Base-by-base conservation (phyloP, 1,284 basidiomycete genomes). In the Leccinum laetum region DNA sequence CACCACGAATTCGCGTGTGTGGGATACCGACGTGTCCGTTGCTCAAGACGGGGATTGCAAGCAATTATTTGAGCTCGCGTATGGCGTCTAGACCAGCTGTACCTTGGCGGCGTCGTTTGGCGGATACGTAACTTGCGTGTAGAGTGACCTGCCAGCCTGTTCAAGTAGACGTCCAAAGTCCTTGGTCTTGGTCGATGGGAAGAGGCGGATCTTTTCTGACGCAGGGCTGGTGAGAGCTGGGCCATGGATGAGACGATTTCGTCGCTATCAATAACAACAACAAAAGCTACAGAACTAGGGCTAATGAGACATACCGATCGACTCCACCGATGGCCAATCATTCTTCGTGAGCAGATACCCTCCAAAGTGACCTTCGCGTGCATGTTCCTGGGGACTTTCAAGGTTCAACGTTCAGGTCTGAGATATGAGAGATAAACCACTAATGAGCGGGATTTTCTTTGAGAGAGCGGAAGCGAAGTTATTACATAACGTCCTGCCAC, bases 331-430 rank as follows among this genome's bases (percentile, higher is more conserved):
- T 2, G 86, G 84, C 90, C 91, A 91, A 66, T 93, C 88, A 69
- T 84, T 86, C 70, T 86, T 86, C 13, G 82, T 81, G 8, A 93
- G 80, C 11, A 93, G 79, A 72, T 92, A 93, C 18, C 87, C 91
- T 8, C 91, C 92, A 71, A 84, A 91, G 68, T 89, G 89, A 10
- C 83, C 86, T 52, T 89, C 83, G 49, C 82, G 79, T 2, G 91
- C 91, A 39, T 84, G 81, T 61, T 88, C 84, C 70, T 91, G 91
- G 16, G 92, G 92, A 73, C 91, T 93, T 24, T 92, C 84, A 11
- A 87, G 76, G 66, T 37, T 37, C 35, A 37, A 37, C 1, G 35
- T 87, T 87, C 61, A 87, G 69, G 71, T 86, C 85, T 80, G 65
- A 68, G 64, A 70, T 37, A 5, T 13, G 35, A 37, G 35, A 37